Percentiles rank a stretch among this genome's conserved stretches.
These are phyloP conservation scores for Zoysia matrella DNA, from an alignment of 202 grass and related monocot genomes.

Conservation along the genomic window DNA sequence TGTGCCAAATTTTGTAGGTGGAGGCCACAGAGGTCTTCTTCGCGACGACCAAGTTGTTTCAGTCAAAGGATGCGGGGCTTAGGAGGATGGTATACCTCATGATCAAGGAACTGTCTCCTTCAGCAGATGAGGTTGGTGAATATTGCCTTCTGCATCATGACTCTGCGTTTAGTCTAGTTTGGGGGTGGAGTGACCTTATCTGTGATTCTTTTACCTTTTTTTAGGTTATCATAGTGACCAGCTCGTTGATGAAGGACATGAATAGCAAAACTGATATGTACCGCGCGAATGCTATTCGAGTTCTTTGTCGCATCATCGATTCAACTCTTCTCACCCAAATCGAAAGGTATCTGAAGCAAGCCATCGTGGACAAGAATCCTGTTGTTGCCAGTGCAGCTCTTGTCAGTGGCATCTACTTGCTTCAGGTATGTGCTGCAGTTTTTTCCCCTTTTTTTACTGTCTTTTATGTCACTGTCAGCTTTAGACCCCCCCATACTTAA, in stretches of 20 bases:
- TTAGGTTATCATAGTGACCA: conserved; percentile 99
- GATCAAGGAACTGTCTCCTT: conserved; percentile 98
- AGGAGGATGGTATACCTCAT: conserved; percentile 99
- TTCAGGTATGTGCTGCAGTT: conserved; percentile 62
- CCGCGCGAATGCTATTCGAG: conserved; percentile 92
- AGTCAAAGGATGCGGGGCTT: conserved; percentile 93
- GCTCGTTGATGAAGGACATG: conserved; percentile 37
- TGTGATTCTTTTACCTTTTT: conserved; percentile 14
- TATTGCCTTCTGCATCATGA: conserved; percentile 19
- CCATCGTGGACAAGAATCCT: too few relatives aligned
- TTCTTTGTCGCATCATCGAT: conserved; percentile 96
- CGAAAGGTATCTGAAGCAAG: conserved; percentile 98
- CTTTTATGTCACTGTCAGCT: conserved; percentile 1
- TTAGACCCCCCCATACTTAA: conserved; percentile 6
- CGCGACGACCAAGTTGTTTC: conserved; percentile 93
- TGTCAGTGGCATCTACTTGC: conserved; percentile 97
- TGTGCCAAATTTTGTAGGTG: conserved; percentile 52
- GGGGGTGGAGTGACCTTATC: background rate
- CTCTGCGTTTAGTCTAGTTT: background rate
- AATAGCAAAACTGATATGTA: conserved; percentile 90
- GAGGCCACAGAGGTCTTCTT: conserved; percentile 38
- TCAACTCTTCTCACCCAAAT: conserved; percentile 97
- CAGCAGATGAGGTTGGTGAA: conserved; percentile 77
- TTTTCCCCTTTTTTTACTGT: conserved; percentile 7
- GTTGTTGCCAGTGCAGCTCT: conserved; percentile 68